phyloP scores from a whole-genome alignment of 768 basidiomycete species.

The Tylopilus vinaceipallidus region DNA sequence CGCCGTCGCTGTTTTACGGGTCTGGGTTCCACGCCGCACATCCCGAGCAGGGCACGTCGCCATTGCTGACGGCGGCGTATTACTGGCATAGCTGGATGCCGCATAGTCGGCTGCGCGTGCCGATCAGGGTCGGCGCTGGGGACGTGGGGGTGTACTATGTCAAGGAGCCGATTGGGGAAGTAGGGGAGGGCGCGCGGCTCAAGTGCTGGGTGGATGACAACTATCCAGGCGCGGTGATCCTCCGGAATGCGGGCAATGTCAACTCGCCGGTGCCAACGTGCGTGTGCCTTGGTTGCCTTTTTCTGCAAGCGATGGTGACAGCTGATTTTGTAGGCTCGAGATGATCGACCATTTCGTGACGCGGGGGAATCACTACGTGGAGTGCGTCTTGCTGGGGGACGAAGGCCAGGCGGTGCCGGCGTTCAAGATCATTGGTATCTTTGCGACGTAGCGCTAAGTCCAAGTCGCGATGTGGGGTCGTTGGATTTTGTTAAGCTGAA shows the following conservation, averaged over 20 bases:
- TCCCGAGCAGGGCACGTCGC: constrained; percentile 47
- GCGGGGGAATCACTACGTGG: constrained; percentile 90
- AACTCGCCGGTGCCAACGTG: constrained; percentile 64
- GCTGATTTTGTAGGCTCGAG: constrained; percentile 50
- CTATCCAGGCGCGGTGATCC: constrained; percentile 65
- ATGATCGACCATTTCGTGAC: constrained; percentile 86
- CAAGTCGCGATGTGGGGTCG: too few species aligned
- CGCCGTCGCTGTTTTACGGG: constrained; percentile 90
- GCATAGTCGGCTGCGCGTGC: constrained; percentile 77
- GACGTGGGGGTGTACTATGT: constrained; percentile 93
- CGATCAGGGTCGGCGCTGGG: constrained; percentile 81
- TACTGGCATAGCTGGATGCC: constrained; percentile 94
- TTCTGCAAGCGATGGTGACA: not conserved
- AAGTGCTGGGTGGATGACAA: constrained; percentile 99
- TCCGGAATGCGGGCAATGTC: constrained; percentile 75
- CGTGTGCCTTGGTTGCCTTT: constrained; percentile 31
- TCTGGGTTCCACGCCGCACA: constrained; percentile 87
- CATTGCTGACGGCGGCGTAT: constrained; percentile 64
- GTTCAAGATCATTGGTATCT: constrained; percentile 92
- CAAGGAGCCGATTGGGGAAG: constrained; percentile 58
- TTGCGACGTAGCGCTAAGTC: constrained; percentile 69
- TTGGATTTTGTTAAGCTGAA: not conserved
- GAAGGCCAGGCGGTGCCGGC: constrained; percentile 75
- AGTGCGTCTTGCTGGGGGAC: constrained; percentile 85
- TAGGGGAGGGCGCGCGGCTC: constrained; percentile 66